phyloP scores from a whole-genome alignment of 2,329 filamentous ascomycete species.

The Purpureocillium takamizusanense region DNA sequence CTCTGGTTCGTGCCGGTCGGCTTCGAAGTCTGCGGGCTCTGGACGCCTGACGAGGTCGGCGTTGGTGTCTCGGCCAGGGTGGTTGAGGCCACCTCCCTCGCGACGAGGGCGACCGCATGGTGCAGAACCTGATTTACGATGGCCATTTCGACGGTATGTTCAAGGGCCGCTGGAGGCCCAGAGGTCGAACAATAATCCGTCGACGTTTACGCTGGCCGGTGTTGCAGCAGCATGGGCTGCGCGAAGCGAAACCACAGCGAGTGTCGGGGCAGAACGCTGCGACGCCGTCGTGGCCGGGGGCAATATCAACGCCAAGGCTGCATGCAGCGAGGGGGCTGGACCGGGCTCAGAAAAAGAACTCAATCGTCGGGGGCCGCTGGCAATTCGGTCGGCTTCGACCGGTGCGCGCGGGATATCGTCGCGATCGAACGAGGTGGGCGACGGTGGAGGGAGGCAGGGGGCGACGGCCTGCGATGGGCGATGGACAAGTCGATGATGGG shows the following conservation, averaged over 20 bases:
- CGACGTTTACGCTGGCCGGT: conserved; percentile 4
- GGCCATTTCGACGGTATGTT: conserved; percentile 19
- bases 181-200: neutral
- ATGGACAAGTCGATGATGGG: conserved; percentile 1
- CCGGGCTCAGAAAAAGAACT: neutral
- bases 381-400: no score
- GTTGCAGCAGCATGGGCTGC: conserved; percentile 1
- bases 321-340: neutral
- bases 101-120: conserved; percentile 26
- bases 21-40: conserved; percentile 7
- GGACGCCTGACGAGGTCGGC: conserved; percentile 6
- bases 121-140: conserved; percentile 25
- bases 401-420: no score
- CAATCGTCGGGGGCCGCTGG: neutral
- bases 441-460: neutral
- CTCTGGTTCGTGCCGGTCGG: conserved; percentile 8
- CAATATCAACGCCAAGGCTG: neutral
- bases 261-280: neutral
- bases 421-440: neutral
- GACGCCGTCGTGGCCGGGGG: neutral
- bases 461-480: conserved; percentile 3
- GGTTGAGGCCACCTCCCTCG: conserved; percentile 17
- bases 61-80: conserved; percentile 6
- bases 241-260: neutral
- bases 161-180: neutral